A percentile compares a stretch with the other conserved stretches of the same genome.
Conservation (phyloP, 2,329 filamentous ascomycete genomes). For the Dryadomyces quercus-mongolicae region DNA sequence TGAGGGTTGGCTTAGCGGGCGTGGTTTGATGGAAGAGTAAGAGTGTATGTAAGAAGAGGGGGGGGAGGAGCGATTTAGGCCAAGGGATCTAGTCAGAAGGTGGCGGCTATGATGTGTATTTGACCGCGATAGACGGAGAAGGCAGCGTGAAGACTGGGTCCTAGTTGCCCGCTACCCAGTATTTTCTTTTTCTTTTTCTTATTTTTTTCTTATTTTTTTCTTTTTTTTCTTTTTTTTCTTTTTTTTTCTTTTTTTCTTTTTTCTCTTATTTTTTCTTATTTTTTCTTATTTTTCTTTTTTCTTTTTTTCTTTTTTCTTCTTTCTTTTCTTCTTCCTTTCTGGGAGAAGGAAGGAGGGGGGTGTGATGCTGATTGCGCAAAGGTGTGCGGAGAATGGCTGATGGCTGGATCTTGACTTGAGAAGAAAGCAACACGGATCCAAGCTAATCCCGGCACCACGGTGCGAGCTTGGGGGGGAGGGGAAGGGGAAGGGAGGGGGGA, state of each 20-base stretch:
- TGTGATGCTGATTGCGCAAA: slow-evolving; percentile 7
- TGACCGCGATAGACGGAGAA: slow-evolving; percentile 19
- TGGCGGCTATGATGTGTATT: slow-evolving; percentile 25
- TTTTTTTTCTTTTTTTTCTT: slow-evolving; percentile 8
- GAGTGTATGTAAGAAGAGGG: not conserved
- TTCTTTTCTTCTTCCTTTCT: slow-evolving; percentile 8
- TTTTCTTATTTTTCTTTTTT: slow-evolving; percentile 6
- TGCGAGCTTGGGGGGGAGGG: slow-evolving; percentile 1
- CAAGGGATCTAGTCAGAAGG: slow-evolving; percentile 5
- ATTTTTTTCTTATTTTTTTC: slow-evolving; percentile 6
- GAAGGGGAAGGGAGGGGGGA: no score
- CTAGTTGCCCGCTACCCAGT: slow-evolving; percentile 7
- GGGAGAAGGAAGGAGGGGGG: slow-evolving; percentile 2
- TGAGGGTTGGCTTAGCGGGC: slow-evolving; percentile 1
- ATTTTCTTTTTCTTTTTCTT: not conserved
- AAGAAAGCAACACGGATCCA: not conserved
- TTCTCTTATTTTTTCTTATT: slow-evolving; percentile 1
- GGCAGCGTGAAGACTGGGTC: slow-evolving; percentile 17
- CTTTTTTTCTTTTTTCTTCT: slow-evolving; percentile 7
- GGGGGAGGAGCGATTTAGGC: slow-evolving; percentile 1
- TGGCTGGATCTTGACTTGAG: slow-evolving; percentile 4
- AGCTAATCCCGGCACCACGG: slow-evolving; percentile 8
- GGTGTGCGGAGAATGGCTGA: slow-evolving; percentile 10
- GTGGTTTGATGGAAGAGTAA: not conserved
- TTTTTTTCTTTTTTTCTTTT: slow-evolving; percentile 6